Evolutionary conservation across 2,329 filamentous ascomycete genomes (phyloP).

Genomic region (Cadophora luteo-olivacea): DNA sequence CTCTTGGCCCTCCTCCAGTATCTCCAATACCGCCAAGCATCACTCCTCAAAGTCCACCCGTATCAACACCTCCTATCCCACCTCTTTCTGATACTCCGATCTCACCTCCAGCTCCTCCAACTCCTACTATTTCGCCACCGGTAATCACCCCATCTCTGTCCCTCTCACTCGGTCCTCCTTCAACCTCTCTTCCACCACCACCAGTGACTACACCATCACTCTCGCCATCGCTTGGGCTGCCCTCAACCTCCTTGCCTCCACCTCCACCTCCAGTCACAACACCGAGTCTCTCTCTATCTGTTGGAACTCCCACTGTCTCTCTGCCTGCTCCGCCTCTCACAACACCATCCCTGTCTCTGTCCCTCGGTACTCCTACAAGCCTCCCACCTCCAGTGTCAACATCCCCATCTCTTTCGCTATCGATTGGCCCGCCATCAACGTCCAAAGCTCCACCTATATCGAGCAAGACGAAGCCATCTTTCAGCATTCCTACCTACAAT

Average conservation of each 20-base stretch:
- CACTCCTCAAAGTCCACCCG: neutral
- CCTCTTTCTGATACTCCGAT: neutral
- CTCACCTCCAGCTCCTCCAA: neutral
- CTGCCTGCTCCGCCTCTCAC: neutral
- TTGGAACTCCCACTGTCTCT: neutral
- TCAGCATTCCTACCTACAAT: neutral
- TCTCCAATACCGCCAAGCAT: neutral
- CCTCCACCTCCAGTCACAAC: neutral
- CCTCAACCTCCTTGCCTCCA: conserved; percentile 1
- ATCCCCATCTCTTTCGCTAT: neutral
- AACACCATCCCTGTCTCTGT: neutral
- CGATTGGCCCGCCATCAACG: neutral
- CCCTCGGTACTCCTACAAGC: neutral
- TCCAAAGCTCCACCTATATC: neutral
- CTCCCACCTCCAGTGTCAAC: neutral
- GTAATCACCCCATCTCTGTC: neutral
- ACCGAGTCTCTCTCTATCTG: neutral
- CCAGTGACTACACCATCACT: neutral
- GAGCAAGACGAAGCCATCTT: neutral
- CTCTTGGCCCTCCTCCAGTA: neutral
- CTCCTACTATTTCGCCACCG: neutral
- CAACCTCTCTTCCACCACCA: neutral
- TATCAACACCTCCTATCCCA: neutral
- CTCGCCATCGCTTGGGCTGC: neutral
- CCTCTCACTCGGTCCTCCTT: neutral